These are phyloP conservation scores for Symmetrospora coprosmae DNA, from an alignment of 768 basidiomycete species.

Conservation along the genomic window DNA sequence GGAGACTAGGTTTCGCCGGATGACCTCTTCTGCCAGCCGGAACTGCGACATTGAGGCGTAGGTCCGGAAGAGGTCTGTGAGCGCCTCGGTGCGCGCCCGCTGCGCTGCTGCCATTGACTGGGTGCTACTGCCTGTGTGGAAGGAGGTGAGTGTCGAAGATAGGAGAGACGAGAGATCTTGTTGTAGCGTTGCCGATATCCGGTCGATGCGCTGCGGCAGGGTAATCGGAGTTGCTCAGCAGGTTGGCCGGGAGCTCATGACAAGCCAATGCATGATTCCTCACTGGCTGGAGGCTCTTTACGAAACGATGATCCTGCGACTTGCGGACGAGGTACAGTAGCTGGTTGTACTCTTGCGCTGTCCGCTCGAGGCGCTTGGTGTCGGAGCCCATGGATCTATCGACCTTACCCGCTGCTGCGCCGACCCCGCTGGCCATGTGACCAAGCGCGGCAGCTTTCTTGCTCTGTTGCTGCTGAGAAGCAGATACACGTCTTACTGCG, in stretches of 20 bases:
- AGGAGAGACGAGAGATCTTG: slow-evolving; percentile 77
- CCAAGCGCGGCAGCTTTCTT: no score
- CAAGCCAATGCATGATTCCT: slow-evolving; percentile 26
- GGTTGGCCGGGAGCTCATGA: not conserved
- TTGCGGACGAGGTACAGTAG: slow-evolving; percentile 77
- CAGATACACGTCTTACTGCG: no score
- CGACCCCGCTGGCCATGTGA: no score
- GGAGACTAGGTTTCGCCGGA: slow-evolving; percentile 56
- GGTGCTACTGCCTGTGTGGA: no score
- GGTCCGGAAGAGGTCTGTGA: slow-evolving; percentile 62
- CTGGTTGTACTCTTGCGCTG: slow-evolving; percentile 82
- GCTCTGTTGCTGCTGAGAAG: no score
- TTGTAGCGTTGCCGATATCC: slow-evolving; percentile 68
- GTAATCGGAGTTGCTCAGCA: not conserved
- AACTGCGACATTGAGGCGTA: slow-evolving; percentile 66
- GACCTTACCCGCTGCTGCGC: no score
- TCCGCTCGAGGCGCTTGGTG: slow-evolving; percentile 55
- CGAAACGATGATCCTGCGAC: slow-evolving; percentile 68
- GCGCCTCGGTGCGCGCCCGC: slow-evolving; percentile 46
- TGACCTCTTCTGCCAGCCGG: slow-evolving; percentile 75
- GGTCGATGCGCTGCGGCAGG: slow-evolving; percentile 56
- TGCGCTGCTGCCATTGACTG: no score
- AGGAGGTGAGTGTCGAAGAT: slow-evolving; percentile 45
- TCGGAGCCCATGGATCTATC: slow-evolving; percentile 38
- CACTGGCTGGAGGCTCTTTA: slow-evolving; percentile 75